Evolutionary conservation across 805 yeast species (phyloP).

Genomic region (Nakazawaea ishiwadae): DNA sequence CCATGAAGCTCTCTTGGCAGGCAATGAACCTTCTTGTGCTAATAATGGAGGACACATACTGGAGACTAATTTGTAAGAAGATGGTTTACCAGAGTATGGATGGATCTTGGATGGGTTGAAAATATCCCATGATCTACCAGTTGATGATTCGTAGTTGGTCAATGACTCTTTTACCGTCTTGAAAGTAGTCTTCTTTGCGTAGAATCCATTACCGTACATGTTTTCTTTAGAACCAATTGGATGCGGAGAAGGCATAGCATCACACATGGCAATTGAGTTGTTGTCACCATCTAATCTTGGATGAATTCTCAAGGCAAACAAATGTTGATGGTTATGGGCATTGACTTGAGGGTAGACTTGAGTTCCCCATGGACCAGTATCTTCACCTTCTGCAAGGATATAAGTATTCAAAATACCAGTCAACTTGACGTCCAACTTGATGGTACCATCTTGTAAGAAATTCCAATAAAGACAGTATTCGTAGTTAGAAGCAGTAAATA

Average conservation of each 20-base stretch:
- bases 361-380: constrained; percentile 62
- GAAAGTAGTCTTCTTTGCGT: constrained; percentile 47
- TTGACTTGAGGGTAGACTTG: constrained; percentile 61
- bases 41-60: constrained; percentile 56
- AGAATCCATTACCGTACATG: constrained; percentile 62
- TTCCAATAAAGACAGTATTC: constrained; percentile 71
- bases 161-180: constrained; percentile 55
- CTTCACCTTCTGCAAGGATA: constrained; percentile 50
- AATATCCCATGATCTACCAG: constrained; percentile 60
- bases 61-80: constrained; percentile 61
- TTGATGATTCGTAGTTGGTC: constrained; percentile 45
- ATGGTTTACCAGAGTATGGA: constrained; percentile 58
- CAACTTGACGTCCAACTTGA: constrained; percentile 62
- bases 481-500: constrained; percentile 70
- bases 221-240: constrained; percentile 53
- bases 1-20: constrained; percentile 67
- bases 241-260: constrained; percentile 45
- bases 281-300: constrained; percentile 66
- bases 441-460: constrained; percentile 68
- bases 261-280: constrained; percentile 57
- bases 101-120: constrained; percentile 56
- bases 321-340: constrained; percentile 73
- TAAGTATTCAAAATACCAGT: constrained; percentile 69
- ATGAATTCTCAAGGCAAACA: constrained; percentile 60
- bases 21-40: constrained; percentile 60